Evolutionary conservation across 2,329 filamentous ascomycete genomes (phyloP).

Genomic region (Fusarium sp.): DNA sequence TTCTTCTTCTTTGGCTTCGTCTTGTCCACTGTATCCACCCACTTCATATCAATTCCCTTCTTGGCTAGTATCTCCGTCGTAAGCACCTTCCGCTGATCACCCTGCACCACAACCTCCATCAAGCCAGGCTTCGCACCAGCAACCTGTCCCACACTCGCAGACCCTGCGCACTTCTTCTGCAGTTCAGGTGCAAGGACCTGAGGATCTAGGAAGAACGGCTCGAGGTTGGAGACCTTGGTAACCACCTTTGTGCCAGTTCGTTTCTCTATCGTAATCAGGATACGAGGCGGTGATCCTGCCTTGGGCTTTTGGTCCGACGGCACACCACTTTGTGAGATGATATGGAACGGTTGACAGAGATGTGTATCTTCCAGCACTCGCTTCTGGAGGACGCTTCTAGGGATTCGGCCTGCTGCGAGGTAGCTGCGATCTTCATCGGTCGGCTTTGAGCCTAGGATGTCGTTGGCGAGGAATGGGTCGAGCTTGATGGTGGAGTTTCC

Average conservation of each 20-base stretch:
- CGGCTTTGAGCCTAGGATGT: slow-evolving; percentile 32
- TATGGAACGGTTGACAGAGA: slow-evolving; percentile 40
- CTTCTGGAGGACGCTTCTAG: slow-evolving; percentile 37
- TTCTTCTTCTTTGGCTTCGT: slow-evolving; percentile 41
- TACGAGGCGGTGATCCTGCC: slow-evolving; percentile 31
- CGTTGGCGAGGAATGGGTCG: slow-evolving; percentile 40
- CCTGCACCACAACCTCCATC: slow-evolving; percentile 43
- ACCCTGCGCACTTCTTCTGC: slow-evolving; percentile 43
- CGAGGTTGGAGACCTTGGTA: slow-evolving; percentile 41
- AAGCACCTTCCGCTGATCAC: slow-evolving; percentile 40
- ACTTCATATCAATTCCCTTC: slow-evolving; percentile 36
- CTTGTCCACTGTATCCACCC: slow-evolving; percentile 43
- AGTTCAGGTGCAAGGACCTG: slow-evolving; percentile 39
- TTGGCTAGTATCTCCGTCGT: slow-evolving; percentile 26
- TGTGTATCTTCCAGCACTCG: slow-evolving; percentile 35
- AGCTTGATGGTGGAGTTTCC: slow-evolving; percentile 36
- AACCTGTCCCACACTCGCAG: slow-evolving; percentile 41
- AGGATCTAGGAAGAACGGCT: slow-evolving; percentile 42
- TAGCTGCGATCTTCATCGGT: slow-evolving; percentile 35
- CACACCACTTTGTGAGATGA: slow-evolving; percentile 23
- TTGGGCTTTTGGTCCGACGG: slow-evolving; percentile 40
- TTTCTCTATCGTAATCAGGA: slow-evolving; percentile 41
- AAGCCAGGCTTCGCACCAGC: slow-evolving; percentile 38
- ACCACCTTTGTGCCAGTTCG: slow-evolving; percentile 44
- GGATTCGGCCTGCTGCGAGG: slow-evolving; percentile 36